A percentile compares a stretch with the other conserved stretches of the same genome.
These are phyloP conservation scores for Hyphopichia khmerensis DNA, from an alignment of 1,139 yeast species.

Conservation along the genomic window DNA sequence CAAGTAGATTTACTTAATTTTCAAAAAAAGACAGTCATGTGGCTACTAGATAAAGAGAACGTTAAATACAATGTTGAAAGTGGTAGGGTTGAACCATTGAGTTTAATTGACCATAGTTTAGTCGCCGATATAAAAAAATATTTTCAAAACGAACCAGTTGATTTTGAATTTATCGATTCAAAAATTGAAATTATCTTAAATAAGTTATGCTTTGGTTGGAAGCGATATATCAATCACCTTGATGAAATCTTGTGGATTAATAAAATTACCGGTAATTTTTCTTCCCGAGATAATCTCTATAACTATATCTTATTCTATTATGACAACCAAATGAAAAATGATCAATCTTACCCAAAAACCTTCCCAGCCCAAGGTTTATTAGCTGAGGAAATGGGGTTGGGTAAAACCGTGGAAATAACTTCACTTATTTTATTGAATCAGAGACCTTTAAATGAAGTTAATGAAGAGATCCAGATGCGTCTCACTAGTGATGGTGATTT, in stretches of 20 bases:
- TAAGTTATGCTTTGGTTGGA: constrained; percentile 54
- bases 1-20: constrained; percentile 52
- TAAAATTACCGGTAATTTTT: constrained; percentile 46
- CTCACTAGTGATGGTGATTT: constrained; percentile 32
- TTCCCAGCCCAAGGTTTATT: constrained; percentile 65
- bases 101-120: constrained; percentile 12
- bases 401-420: constrained; percentile 85
- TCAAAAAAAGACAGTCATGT: constrained; percentile 61
- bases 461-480: constrained; percentile 35
- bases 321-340: constrained; percentile 10
- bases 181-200: constrained; percentile 27
- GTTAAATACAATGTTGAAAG: constrained; percentile 34
- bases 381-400: constrained; percentile 96
- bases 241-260: constrained; percentile 44
- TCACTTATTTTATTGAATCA: constrained; percentile 62
- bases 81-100: constrained; percentile 17
- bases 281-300: constrained; percentile 29
- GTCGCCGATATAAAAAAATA: neutral
- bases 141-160: constrained; percentile 4
- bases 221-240: constrained; percentile 16
- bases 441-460: constrained; percentile 45
- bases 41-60: constrained; percentile 65
- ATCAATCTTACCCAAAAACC: constrained; percentile 9
- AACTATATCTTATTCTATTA: constrained; percentile 23
- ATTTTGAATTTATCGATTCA: constrained; percentile 9